Conservation (phyloP, 352 stramenopile genomes). For the Pythium phragmiticola region DNA sequence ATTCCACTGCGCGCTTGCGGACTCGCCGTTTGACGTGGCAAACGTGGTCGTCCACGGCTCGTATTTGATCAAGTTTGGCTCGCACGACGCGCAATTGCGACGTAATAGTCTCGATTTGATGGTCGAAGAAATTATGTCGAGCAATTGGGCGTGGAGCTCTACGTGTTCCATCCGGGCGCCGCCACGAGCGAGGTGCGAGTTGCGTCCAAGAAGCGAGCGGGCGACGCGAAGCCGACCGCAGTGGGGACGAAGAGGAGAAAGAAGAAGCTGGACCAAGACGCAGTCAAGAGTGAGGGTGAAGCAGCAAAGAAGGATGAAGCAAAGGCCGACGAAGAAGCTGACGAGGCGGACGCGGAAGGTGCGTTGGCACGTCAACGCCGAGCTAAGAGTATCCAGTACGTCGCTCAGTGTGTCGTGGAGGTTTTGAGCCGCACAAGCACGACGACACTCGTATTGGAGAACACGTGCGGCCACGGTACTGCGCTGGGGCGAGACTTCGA, state of each 20-base stretch:
- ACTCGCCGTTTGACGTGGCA: conserved; percentile 19
- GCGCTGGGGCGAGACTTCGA: conserved; percentile 32
- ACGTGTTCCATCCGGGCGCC: conserved; percentile 46
- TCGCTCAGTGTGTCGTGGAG: conserved; percentile 31
- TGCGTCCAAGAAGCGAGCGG: background rate
- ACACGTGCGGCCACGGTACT: conserved; percentile 42
- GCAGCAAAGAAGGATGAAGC: conserved; percentile 3
- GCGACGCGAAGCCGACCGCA: background rate
- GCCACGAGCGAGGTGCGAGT: conserved; percentile 21
- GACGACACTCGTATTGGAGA: conserved; percentile 38
- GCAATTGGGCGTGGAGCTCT: conserved; percentile 35
- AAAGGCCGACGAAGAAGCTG: conserved; percentile 4
- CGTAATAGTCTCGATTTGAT: conserved; percentile 38
- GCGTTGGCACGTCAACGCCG: conserved; percentile 8
- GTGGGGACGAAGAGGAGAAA: background rate
- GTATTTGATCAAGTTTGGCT: conserved; percentile 43
- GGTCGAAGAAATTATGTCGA: conserved; percentile 40
- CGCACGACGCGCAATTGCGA: conserved; percentile 33
- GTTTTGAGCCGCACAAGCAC: conserved; percentile 29
- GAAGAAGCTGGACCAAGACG: background rate
- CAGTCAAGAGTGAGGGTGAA: conserved; percentile 6
- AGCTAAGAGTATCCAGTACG: conserved; percentile 26
- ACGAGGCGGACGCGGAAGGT: background rate
- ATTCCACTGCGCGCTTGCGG: conserved; percentile 24
- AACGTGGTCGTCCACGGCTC: conserved; percentile 44